Base-by-base conservation (phyloP, 345 rosid genomes). In the Lenwebbia sp. region DNA sequence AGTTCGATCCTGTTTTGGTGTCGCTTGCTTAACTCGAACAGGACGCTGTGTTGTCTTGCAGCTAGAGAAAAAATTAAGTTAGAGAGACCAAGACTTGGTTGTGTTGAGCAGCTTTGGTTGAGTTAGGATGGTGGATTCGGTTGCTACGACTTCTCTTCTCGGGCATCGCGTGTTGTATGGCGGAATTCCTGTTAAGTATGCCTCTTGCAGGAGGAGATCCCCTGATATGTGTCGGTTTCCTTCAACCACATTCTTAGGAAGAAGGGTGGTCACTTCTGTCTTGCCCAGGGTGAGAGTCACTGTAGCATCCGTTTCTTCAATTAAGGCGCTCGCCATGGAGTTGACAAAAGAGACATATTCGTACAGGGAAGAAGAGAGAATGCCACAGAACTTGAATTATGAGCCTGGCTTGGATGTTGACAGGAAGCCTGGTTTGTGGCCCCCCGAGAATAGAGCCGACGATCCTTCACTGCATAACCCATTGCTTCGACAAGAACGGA, bases 391-490 rank as follows among this genome's bases (percentile, higher is more conserved):
- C 47, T 94, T 94, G 97, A 89, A 88, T 10, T 89, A 94, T 58
- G 86, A 60, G 17, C 82, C 82, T 82, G 98, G 92, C 22, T 51
- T 90, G 4, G 91, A 85, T 85, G 88, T 86, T 25, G 94, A 91
- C 87, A 60, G 90, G 75, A 96, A 93, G 83, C 94, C 96, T 0
- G 91, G 93, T 22, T 82, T 92, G 56, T 95, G 98, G 99, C 98
- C 99, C 7, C 99, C 97, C 2, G 94, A 92, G 87, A 97, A 96
- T 89, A 92, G 90, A 90, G 99, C 97, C 0, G 99, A 96, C 85
- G 93, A 95, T 75, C 92, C 98, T 60, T 92, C 98, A 0, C 85
- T 96, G 86, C 98, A 94, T 56, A 97, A 97, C 87, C 99, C 99
- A 22, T 84, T 94, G 88, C 95, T 96, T 82, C 92, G 99, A 86